These are phyloP conservation scores for Karstenula rhodostoma DNA, from an alignment of 2,329 filamentous ascomycete species.

Conservation along the genomic window DNA sequence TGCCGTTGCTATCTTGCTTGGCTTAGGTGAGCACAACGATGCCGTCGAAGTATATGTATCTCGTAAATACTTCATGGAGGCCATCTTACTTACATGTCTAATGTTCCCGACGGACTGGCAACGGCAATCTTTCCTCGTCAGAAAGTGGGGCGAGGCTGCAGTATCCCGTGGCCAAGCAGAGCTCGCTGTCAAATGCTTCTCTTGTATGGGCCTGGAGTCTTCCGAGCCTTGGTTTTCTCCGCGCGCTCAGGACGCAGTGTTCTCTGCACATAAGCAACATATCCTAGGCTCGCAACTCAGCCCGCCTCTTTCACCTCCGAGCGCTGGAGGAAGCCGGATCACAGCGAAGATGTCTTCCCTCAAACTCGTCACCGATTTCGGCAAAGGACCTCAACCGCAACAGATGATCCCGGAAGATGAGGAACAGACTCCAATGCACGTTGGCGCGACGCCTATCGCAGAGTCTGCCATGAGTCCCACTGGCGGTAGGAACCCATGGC, in stretches of 20 bases:
- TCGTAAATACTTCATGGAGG: constrained; percentile 90
- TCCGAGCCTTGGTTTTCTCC: constrained; percentile 90
- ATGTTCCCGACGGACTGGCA: constrained; percentile 89
- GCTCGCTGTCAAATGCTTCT: constrained; percentile 90
- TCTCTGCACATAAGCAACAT: constrained; percentile 62
- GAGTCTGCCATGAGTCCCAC: constrained; percentile 72
- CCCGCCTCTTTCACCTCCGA: constrained; percentile 77
- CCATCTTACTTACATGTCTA: constrained; percentile 84
- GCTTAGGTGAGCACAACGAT: constrained; percentile 90
- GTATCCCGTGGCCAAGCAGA: constrained; percentile 87
- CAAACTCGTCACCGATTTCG: constrained; percentile 92
- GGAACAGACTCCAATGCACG: constrained; percentile 76
- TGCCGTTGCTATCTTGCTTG: constrained; percentile 89
- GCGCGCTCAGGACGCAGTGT: constrained; percentile 70
- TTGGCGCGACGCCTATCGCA: constrained; percentile 87
- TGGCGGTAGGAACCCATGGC: constrained; percentile 55
- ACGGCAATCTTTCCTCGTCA: constrained; percentile 83
- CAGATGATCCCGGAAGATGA: constrained; percentile 73
- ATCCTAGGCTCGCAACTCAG: constrained; percentile 66
- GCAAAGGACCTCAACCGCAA: constrained; percentile 52
- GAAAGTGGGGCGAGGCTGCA: constrained; percentile 94
- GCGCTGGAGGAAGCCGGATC: constrained; percentile 60
- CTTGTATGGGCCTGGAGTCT: constrained; percentile 85
- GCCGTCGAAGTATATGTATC: constrained; percentile 97
- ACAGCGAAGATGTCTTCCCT: constrained; percentile 83